Percentiles rank a stretch among this genome's conserved stretches.
These are phyloP conservation scores for Trichothecium sympodiale DNA, from an alignment of 2,329 filamentous ascomycete genomes.

Conservation along the genomic window DNA sequence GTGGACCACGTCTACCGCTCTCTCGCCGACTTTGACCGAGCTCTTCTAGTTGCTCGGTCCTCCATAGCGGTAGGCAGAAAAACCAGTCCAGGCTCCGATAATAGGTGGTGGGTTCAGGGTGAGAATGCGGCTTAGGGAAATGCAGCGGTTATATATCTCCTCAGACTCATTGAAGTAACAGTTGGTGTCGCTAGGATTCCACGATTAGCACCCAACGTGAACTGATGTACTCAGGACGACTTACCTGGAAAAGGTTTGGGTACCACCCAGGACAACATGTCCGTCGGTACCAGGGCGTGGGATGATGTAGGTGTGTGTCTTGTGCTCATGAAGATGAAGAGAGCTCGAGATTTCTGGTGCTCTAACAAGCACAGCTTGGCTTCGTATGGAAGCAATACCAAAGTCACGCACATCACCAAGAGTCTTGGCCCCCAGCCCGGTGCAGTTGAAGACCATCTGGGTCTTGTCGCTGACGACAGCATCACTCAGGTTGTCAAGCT, in stretches of 20 bases:
- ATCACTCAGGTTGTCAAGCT: slow-evolving; percentile 13
- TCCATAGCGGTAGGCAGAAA: slow-evolving; percentile 25
- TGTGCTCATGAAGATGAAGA: slow-evolving; percentile 22
- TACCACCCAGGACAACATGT: slow-evolving; percentile 21
- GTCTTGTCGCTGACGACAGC: slow-evolving; percentile 15
- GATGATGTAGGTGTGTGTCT: slow-evolving; percentile 22
- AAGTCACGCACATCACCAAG: slow-evolving; percentile 22
- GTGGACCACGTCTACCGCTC: slow-evolving; percentile 19
- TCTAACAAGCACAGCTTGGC: slow-evolving; percentile 23
- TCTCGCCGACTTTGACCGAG: slow-evolving; percentile 11
- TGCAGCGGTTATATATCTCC: slow-evolving; percentile 23
- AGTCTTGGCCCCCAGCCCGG: slow-evolving; percentile 19
- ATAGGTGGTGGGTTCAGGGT: slow-evolving; percentile 9
- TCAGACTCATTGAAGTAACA: slow-evolving; percentile 23
- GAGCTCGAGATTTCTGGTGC: slow-evolving; percentile 21
- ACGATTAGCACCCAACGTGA: neutral
- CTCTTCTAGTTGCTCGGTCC: slow-evolving; percentile 32
- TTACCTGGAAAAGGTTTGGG: slow-evolving; percentile 21
- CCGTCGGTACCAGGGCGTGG: slow-evolving; percentile 19
- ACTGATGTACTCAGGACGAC: slow-evolving; percentile 3
- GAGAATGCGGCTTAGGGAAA: slow-evolving; percentile 18
- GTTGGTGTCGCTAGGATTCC: slow-evolving; percentile 14
- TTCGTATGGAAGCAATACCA: slow-evolving; percentile 27
- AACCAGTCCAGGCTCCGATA: slow-evolving; percentile 18
- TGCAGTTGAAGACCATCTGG: slow-evolving; percentile 21